These are phyloP conservation scores for Sextonia rubra DNA, from an alignment of 164 flowering plant species.

Conservation along the genomic window DNA sequence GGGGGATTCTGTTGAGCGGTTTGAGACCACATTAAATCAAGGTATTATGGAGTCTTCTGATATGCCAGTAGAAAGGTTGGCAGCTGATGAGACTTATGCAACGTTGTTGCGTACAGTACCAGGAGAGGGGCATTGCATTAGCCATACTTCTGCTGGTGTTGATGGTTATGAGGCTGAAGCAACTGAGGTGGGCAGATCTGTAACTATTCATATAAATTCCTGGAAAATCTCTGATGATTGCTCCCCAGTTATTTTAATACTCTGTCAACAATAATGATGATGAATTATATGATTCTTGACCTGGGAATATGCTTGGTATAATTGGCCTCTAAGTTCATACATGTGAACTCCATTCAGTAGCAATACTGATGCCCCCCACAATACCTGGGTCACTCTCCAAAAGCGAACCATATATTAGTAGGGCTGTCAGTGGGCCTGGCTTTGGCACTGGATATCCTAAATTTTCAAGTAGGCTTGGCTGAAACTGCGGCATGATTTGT, in stretches of 20 bases:
- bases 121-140: not conserved
- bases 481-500: no score
- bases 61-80: not conserved
- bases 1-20: not conserved
- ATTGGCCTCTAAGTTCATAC: no score
- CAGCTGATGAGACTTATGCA: not conserved
- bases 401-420: not conserved
- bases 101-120: not conserved
- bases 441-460: no score
- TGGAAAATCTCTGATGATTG: not conserved
- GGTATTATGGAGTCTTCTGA: slow-evolving; percentile 2
- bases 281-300: not conserved
- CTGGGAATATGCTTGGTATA: not conserved
- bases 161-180: not conserved
- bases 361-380: not conserved
- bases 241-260: not conserved
- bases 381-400: not conserved
- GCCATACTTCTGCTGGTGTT: not conserved
- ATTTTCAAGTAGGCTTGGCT: no score
- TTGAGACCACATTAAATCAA: not conserved
- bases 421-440: not conserved
- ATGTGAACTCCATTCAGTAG: not conserved
- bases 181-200: not conserved
- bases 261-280: not conserved
- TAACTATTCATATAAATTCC: not conserved